phyloP scores from a whole-genome alignment of 2,329 filamentous ascomycete genomes.

The Ampelomyces quisqualis region DNA sequence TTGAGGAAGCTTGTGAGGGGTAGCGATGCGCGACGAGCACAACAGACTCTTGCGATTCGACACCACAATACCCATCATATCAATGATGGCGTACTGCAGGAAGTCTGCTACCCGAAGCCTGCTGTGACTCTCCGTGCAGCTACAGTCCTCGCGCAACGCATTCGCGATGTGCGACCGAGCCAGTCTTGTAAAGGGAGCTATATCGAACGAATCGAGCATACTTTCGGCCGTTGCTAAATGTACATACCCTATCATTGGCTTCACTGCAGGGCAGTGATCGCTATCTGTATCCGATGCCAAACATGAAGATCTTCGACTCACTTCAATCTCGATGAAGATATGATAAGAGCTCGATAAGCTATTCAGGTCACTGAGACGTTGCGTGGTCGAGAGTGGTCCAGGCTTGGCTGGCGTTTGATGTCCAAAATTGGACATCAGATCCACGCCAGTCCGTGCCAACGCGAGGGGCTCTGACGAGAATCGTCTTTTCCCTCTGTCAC shows the following conservation, averaged over 20 bases:
- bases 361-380: constrained; percentile 13
- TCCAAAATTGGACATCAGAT: constrained; percentile 34
- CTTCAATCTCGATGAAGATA: constrained; percentile 15
- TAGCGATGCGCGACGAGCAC: constrained; percentile 7
- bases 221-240: too few relatives aligned
- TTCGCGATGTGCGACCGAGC: too few relatives aligned
- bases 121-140: too few relatives aligned
- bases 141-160: too few relatives aligned
- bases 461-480: constrained; percentile 30
- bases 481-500: constrained; percentile 23
- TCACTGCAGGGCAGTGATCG: too few relatives aligned
- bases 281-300: too few relatives aligned
- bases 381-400: constrained; percentile 20
- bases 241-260: too few relatives aligned
- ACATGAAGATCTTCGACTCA: constrained; percentile 7
- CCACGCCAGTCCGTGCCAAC: constrained; percentile 30
- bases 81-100: background rate
- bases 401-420: constrained; percentile 24
- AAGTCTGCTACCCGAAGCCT: too few relatives aligned
- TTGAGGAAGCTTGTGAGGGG: constrained; percentile 10
- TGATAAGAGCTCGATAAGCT: constrained; percentile 15
- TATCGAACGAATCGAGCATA: too few relatives aligned
- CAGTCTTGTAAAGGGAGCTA: background rate
- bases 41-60: constrained; percentile 2
- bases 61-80: background rate